Evolutionary conservation across 225 moss, liverwort and hornwort genomes (phyloP).

Genomic region (Climacium dendroides): DNA sequence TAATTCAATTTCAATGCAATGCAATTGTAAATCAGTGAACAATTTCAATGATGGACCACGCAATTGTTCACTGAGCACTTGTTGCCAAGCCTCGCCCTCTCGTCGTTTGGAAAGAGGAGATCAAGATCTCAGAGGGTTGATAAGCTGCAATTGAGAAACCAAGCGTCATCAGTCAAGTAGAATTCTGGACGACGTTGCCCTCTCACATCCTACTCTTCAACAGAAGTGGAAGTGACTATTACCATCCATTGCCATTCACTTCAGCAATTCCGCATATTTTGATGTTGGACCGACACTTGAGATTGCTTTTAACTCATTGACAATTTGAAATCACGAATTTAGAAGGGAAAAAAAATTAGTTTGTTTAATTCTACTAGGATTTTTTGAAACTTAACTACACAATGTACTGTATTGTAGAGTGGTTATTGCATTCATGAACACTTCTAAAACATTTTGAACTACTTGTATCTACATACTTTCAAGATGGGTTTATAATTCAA

Average conservation of each 20-base stretch:
- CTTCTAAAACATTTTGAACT: not conserved
- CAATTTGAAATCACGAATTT: accelerated
- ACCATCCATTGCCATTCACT: not conserved
- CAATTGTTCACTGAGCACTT: not conserved
- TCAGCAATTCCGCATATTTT: not conserved
- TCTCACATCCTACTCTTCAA: not conserved
- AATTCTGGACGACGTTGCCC: not conserved
- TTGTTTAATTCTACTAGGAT: accelerated
- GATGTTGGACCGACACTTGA: no score
- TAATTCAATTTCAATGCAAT: not conserved
- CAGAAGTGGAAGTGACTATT: not conserved
- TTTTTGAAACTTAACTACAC: not conserved
- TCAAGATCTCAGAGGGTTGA: not conserved
- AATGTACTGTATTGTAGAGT: accelerated
- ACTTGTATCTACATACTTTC: not conserved
- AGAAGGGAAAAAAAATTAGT: not conserved
- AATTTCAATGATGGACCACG: not conserved
- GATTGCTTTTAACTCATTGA: not conserved
- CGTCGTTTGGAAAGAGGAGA: not conserved
- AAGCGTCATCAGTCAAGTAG: not conserved
- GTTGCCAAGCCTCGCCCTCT: not conserved
- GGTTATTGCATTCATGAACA: no score
- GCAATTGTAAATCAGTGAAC: not conserved
- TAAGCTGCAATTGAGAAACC: not conserved
- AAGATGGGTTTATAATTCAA: not conserved